Base-by-base conservation (phyloP, 768 basidiomycete genomes). In the Kwoniella shandongensis region DNA sequence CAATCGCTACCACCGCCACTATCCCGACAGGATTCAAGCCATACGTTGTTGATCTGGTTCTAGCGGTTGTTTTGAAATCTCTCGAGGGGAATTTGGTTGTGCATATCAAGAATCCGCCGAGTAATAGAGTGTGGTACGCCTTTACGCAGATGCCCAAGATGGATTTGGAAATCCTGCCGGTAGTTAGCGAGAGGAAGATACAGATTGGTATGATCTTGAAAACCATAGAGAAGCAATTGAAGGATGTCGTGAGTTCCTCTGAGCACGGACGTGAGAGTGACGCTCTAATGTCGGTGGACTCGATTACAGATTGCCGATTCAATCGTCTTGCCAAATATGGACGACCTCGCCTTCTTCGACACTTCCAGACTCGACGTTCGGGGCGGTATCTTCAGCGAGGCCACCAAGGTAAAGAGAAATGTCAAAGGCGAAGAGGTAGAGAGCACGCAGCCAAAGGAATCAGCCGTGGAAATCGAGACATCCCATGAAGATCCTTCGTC, bases 291-390 rank as follows among this genome's bases (percentile, higher is more conserved):
- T 11, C 13, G 29, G 7, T 32, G n/a, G 18, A 12, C 17, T 13
- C 22, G 50, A 20, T 42, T 58, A 26, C 56, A 98, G 93, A 89
- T 98, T 55, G 83, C 85, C 66, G 94, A 99, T 65, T 92, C 92
- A 0, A 83, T 98, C 18, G 96, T 99, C 18, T 79, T 93, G 74
- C 96, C 96, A 4, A 90, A 96, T 77, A 96, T 97, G 91, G 96
- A 99, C 75, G 96, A 99, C 69, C 88, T 98, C 57, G 82, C 92
- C 12, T 97, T 92, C 81, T 98, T 94, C 73, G 88, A 96, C 74
- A 93, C 88, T 32, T 69, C 63, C 2, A 41, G 48, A 72, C 2
- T 86, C 83, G 66, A 66, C 71, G 48, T 85, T 55, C 85, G 94
- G 35, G 94, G 93, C 42, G 94, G 93, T 6, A 88, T 99, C 62